Evolutionary conservation across 2,329 filamentous ascomycete genomes (phyloP), one percentile per base, ranked within the genome.

Genomic region (Pyrenochaeta sp.): DNA sequence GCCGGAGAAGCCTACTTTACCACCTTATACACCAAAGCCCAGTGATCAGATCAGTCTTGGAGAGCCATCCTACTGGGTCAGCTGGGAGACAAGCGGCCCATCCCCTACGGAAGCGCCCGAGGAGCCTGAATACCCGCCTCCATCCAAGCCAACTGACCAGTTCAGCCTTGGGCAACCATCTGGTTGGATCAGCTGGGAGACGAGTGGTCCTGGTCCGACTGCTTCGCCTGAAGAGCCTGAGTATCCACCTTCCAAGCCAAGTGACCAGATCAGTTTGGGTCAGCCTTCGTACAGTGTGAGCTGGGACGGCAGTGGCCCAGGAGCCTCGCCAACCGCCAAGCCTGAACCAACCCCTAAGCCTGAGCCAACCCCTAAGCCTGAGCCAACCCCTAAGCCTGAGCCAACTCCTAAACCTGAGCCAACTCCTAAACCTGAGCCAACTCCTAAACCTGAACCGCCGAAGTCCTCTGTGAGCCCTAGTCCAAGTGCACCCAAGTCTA

Each of bases 31-130:
- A 45, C 25, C 44, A 19, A 49, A 40, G 22, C 52, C 52, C 5
- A 59, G 36, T 27, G 46, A 54, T 51, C 53, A 52, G 34, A 50
- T 58, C 36, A 60, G 56, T 37, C 56, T 62, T 28, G 59, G 59
- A 25, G 44, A 47, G 13, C 59, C 59, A 12, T 52, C 52, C 12
- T 52, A 45, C n/a, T 60, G 57, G 54, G 34, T 62, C 10, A 56
- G 52, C 28, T 62, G 59, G 59, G 59, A 54, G 10, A 51, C 39
- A 2, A 52, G 45, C 19, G 59, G 49, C 7, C 48, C 60, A 36
- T 34, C 30, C 24, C 55, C 61, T 15, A 56, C 54, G 24, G 22
- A 39, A 22, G 24, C 47, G 2, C 61, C 61, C 3, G 53, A 58
- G 36, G 47, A 51, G 6, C 58, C 62, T 30, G 50, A 52, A 12